Base-by-base conservation (phyloP, 805 yeast genomes). In the Candida xiaguanensis region DNA sequence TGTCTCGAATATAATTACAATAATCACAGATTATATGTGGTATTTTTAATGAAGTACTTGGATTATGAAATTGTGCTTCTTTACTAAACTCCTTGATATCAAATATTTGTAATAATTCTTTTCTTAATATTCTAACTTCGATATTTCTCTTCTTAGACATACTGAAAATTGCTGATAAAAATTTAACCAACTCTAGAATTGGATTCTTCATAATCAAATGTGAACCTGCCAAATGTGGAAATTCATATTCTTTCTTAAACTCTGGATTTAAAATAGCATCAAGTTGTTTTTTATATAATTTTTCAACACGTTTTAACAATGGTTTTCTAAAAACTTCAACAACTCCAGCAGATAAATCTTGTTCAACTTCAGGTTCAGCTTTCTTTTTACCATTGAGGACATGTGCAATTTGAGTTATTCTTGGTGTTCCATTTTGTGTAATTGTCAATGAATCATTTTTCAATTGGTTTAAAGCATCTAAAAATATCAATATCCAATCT, bases 41-140 rank as follows among this genome's bases (percentile, higher is more conserved):
- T 3, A 93, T 59, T 25, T 71, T 63, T 44, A 93, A 67, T 0
- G 85, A 74, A 0, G 85, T 69, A 36, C 93, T 76, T 12, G 96
- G 96, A 53, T 88, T 79, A 29, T 58, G 61, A 60, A 89, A 90
- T 13, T 67, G 67, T 1, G 91, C 86, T 41, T 80, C 86, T 3
- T 74, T 74, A 46, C 87, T 80, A 61, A 93, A 93, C 55, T 93
- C 99, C 43, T 83, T 79, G 28, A 90, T 74, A 22, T 89, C 95
- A 49, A 95, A 77, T 4, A 85, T 59, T 2, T 74, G 70, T 26
- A 93, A 68, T 44, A 95, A 63, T 40, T 84, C 89, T 45, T 85
- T 80, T 41, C 96, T 72, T 40, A 93, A 59, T 44, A 82, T 59
- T 46, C 96, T 70, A 19, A 79, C 85, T 54, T 90, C 97, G 25